phyloP scores from a whole-genome alignment of 768 basidiomycete genomes.

The Leccinum imitatum region DNA sequence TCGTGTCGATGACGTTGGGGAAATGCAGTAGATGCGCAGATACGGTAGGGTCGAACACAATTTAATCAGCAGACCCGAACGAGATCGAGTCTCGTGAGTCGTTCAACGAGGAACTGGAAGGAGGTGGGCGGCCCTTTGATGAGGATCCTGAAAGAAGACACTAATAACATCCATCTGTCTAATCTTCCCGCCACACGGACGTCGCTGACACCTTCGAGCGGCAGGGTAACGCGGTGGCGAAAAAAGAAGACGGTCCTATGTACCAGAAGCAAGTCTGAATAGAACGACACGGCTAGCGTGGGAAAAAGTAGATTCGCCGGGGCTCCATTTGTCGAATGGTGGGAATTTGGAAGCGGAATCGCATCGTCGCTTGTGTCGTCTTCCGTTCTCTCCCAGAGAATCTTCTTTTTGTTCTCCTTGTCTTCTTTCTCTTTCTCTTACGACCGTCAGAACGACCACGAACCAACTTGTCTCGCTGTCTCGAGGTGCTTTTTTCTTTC shows the following conservation, averaged over 20 bases:
- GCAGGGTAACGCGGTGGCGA: not conserved
- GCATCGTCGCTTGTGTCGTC: constrained; percentile 14
- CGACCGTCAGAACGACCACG: constrained; percentile 28
- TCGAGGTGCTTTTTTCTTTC: constrained; percentile 4
- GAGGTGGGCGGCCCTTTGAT: too few species aligned
- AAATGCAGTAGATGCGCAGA: not conserved
- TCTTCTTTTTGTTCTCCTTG: constrained; percentile 9
- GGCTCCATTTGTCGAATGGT: constrained; percentile 12
- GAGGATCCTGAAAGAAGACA: not conserved
- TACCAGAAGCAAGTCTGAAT: too few species aligned
- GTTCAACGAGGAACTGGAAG: too few species aligned
- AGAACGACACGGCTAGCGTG: constrained; percentile 50
- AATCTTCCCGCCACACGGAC: too few species aligned
- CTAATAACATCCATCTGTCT: too few species aligned
- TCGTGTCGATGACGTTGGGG: not conserved
- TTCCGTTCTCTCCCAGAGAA: constrained; percentile 8
- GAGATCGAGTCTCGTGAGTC: too few species aligned
- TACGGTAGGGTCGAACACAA: not conserved
- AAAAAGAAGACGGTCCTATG: not conserved
- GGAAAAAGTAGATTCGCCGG: constrained; percentile 25
- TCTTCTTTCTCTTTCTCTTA: constrained; percentile 21
- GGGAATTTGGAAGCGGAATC: constrained; percentile 17
- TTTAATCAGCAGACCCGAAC: too few species aligned
- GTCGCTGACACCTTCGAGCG: too few species aligned
- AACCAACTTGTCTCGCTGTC: constrained; percentile 9